Evolutionary conservation across 148 eudicot species (phyloP), one percentile per base, ranked within the genome.

Genomic region (Arbutus unedo): DNA sequence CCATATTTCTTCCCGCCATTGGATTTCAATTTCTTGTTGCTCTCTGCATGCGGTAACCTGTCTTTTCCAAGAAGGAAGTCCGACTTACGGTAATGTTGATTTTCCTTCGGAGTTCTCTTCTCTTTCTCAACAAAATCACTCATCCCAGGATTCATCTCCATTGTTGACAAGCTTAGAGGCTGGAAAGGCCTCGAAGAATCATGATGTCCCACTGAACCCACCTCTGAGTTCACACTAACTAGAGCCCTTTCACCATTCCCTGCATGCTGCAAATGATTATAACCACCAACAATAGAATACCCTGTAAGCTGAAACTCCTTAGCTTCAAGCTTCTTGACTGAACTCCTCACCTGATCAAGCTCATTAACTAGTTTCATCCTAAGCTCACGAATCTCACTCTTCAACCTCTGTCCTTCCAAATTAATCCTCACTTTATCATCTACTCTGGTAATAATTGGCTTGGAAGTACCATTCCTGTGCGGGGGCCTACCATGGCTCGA

Each of bases 41-140:
- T 96, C 85, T 91, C 98, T 8, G 87, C 76, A 84, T 95, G 87
- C 0, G 94, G 99, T 44, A 94, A 85, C 81, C 87, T 90, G 4
- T 93, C 97, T 80, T 93, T 93, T 43, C 93, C 98, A 59, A 93
- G 89, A 56, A 96, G 86, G 54, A 95, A 93, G 77, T 94, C 98
- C 0, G 94, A 90, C 85, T 92, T 93, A 47, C 89, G 86, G 81
- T 94, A 94, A 51, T 55, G 89, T 79, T 89, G 94, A 81, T 96
- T 94, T 0, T 93, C 99, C 90, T 92, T 96, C 0, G 99, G 99
- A 53, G 99, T 94, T 84, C 98, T 88, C 90, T 94, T 96, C 83
- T 94, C 95, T 84, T 92, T 94, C 88, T 94, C 98, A 53, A 87
- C 78, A 82, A 86, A 77, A 78, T 96, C 93, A 81, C 85, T 83